Evolutionary conservation across 371 early-diverging fungal genomes (phyloP).

Genomic region (Coemansia sp.): DNA sequence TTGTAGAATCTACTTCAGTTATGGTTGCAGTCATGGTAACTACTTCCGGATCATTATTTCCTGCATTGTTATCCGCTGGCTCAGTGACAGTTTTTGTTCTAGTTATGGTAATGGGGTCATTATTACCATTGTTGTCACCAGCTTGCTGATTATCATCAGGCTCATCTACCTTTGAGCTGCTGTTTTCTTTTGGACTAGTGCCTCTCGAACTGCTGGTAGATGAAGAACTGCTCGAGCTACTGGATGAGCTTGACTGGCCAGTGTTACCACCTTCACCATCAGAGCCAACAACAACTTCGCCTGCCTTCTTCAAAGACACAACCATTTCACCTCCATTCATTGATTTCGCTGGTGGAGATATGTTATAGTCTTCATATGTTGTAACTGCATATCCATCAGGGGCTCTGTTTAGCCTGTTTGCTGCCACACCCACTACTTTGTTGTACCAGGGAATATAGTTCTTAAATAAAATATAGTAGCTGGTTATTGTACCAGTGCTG

Average conservation of each 20-base stretch:
- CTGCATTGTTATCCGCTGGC: neutral
- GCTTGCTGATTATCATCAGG: neutral
- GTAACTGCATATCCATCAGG: constrained; percentile 6
- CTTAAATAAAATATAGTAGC: constrained; percentile 9
- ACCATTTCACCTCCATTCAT: neutral
- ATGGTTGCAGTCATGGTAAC: neutral
- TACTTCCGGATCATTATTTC: neutral
- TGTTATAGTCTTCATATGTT: neutral
- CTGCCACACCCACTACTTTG: neutral
- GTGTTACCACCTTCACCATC: neutral
- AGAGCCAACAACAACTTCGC: neutral
- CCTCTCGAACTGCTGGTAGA: neutral
- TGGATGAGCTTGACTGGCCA: neutral
- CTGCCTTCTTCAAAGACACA: neutral
- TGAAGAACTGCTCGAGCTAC: neutral
- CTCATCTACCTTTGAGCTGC: neutral
- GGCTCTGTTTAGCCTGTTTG: neutral
- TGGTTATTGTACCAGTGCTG: neutral
- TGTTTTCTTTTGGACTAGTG: too few species aligned
- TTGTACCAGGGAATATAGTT: constrained; percentile 5
- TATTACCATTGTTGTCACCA: constrained; percentile 1
- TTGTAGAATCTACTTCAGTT: too few species aligned
- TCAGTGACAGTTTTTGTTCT: neutral
- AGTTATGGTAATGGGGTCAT: neutral
- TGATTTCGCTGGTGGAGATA: neutral